Conservation (phyloP, 345 rosid species). For the Gossypioides kirkii region DNA sequence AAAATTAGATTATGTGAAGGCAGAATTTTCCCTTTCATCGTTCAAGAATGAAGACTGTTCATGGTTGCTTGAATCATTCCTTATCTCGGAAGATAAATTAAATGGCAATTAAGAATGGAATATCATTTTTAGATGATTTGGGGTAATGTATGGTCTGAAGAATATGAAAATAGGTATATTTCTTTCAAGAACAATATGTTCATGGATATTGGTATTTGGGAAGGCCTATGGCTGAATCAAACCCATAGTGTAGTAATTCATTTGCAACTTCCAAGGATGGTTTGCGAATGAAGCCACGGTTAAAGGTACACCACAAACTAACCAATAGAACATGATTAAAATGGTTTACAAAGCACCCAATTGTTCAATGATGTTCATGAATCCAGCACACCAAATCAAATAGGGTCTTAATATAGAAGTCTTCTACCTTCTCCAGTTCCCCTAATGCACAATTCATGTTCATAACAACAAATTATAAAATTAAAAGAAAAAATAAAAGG, state of each 20-base stretch:
- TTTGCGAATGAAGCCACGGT: background rate
- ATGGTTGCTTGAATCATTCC: no score
- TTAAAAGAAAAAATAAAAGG: background rate
- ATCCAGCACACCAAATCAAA: background rate
- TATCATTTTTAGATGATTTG: no score
- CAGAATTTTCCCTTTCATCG: no score
- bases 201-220: background rate
- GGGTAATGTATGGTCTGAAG: no score
- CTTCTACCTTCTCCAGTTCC: background rate
- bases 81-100: no score
- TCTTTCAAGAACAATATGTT: background rate
- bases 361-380: constrained; percentile 4
- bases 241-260: background rate
- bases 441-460: background rate
- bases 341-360: background rate
- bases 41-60: no score
- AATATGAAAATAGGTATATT: no score
- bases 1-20: no score
- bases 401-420: background rate
- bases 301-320: background rate
- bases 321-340: background rate
- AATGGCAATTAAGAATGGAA: no score
- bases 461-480: background rate
- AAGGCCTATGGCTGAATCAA: background rate
- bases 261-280: background rate